phyloP scores from a whole-genome alignment of 257 asterid genomes.

The Petunia secreta region DNA sequence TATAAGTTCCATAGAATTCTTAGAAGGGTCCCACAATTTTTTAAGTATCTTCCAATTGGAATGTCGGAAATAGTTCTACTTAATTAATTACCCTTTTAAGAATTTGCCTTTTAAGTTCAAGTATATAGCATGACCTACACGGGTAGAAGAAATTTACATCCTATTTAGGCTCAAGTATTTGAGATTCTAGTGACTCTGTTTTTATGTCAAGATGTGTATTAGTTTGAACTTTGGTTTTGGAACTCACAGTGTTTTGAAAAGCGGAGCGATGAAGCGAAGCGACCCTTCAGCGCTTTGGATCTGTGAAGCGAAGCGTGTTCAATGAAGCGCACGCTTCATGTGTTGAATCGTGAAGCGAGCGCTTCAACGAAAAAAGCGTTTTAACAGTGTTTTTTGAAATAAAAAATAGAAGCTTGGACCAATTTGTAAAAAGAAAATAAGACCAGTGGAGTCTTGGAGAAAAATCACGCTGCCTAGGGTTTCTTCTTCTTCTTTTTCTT shows the following conservation, averaged over 20 bases:
- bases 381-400: too few species aligned
- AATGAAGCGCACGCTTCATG: too few species aligned
- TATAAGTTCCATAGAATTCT: not conserved
- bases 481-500: too few species aligned
- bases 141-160: not conserved
- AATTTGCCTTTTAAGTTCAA: slow-evolving; percentile 5
- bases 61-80: not conserved
- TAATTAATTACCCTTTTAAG: not conserved
- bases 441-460: too few species aligned
- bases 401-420: too few species aligned
- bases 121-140: not conserved
- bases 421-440: too few species aligned
- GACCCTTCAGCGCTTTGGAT: too few species aligned
- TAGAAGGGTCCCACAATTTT: not conserved
- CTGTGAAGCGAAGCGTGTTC: too few species aligned
- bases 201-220: not conserved
- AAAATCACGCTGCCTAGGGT: too few species aligned
- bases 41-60: not conserved
- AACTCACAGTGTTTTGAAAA: not conserved
- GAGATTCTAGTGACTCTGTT: not conserved
- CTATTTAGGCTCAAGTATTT: not conserved
- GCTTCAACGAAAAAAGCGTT: too few species aligned
- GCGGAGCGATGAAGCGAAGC: too few species aligned
- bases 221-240: not conserved
- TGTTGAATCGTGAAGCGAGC: too few species aligned